Evolutionary conservation across 2,329 filamentous ascomycete genomes (phyloP).

Genomic region (Dothiorella sarmentorum): DNA sequence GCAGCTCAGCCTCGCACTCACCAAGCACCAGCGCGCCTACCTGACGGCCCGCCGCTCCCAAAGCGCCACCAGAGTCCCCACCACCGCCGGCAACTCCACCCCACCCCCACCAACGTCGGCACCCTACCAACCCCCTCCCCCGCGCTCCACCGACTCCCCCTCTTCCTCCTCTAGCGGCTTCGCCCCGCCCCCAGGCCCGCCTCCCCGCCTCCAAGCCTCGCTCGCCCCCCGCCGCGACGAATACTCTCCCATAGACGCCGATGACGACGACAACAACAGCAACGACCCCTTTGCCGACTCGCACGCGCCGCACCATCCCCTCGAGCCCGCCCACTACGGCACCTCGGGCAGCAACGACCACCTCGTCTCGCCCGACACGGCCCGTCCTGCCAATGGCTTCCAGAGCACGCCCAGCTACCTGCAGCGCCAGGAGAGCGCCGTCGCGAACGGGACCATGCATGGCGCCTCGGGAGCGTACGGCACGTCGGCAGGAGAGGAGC

Average conservation of each 20-base stretch:
- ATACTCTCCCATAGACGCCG: background rate
- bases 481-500: background rate
- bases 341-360: conserved; percentile 16
- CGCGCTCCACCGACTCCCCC: conserved; percentile 10
- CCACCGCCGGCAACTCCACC: background rate
- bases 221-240: background rate
- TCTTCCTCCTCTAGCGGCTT: background rate
- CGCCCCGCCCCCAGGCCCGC: background rate
- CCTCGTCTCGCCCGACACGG: background rate
- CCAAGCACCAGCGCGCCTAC: conserved; percentile 78
- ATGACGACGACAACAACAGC: too few relatives aligned
- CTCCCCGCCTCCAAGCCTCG: background rate
- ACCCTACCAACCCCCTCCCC: too few relatives aligned
- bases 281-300: conserved; percentile 42
- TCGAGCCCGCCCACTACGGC: conserved; percentile 14
- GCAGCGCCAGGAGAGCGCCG: conserved; percentile 42
- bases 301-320: conserved; percentile 20
- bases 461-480: conserved; percentile 29
- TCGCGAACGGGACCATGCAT: conserved; percentile 46
- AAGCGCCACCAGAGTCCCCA: conserved; percentile 15
- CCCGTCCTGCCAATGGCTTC: conserved; percentile 20
- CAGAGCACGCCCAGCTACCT: conserved; percentile 42
- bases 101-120: conserved; percentile 17
- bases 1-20: conserved; percentile 76
- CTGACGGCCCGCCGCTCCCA: conserved; percentile 52